A percentile compares a stretch with the other conserved stretches of the same genome.
Evolutionary conservation across 1,139 yeast species (phyloP).

Genomic region (Maudiozyma humilis): DNA sequence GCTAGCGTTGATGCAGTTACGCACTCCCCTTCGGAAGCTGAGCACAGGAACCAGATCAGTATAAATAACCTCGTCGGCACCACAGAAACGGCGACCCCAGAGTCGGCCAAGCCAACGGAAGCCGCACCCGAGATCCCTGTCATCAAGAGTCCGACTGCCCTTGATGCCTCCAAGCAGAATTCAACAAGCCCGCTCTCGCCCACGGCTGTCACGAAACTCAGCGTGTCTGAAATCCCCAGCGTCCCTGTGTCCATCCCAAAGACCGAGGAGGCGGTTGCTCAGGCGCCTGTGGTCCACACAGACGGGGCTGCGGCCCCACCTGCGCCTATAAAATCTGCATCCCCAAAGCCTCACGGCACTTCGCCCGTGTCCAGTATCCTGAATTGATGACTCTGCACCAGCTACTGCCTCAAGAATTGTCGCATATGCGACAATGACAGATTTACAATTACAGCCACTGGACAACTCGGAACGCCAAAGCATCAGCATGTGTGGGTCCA

Average conservation of each 20-base stretch:
- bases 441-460: no score
- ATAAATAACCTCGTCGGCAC: not conserved
- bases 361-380: slow-evolving; percentile 1
- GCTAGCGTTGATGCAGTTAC: not conserved
- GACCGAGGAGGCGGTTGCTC: not conserved
- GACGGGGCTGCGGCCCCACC: not conserved
- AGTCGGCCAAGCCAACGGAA: not conserved
- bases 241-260: not conserved
- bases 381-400: not conserved
- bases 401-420: not conserved
- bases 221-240: not conserved
- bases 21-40: not conserved
- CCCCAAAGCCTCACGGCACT: slow-evolving; percentile 1
- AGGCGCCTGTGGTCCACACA: not conserved
- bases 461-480: no score
- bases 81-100: not conserved
- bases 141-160: not conserved
- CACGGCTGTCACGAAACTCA: not conserved
- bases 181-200: not conserved
- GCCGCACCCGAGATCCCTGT: no score
- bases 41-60: not conserved
- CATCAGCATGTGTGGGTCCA: no score
- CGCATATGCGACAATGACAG: no score
- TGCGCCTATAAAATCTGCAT: not conserved
- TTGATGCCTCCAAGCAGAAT: not conserved